Base-by-base conservation (phyloP, 805 yeast species). In the Spathaspora hagerdaliae region DNA sequence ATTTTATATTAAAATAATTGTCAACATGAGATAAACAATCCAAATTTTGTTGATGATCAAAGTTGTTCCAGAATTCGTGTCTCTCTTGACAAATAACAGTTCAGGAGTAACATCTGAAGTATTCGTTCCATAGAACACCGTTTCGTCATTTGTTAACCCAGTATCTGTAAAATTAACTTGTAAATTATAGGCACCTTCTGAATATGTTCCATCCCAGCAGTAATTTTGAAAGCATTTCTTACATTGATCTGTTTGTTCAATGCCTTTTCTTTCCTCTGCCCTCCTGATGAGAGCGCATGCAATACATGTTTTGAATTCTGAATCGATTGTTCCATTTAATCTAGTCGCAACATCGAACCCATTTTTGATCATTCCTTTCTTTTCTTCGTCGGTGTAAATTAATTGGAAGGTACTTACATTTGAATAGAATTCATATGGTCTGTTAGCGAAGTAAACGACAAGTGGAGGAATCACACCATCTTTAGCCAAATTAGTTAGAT, bases 271-370 rank as follows among this genome's bases (percentile, higher is more conserved):
- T 49, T 69, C 74, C 52, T 69, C 67, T 44, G 66, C 71, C 49
- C 75, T 58, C 41, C 67, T 57, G 34, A 69, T 64, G 24, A 69
- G 53, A 12, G 75, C 75, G 55, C 75, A 69, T 0, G 65, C 73
- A 26, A 69, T 67, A 52, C 75, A 71, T 6, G 63, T 56, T 31
- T 60, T 56, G 71, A 70, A 71, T 11, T 64, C 59, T 5, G 49
- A 52, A 45, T 69, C 75, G 39, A 67, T 52, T 14, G 75, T 65
- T 8, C 61, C 56, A 52, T 70, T 70, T 36, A 59, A 47, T 38
- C 66, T 55, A 6, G 67, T 52, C 11, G 60, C 64, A 11, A 61
- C 50, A 37, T 71, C 72, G 42, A 61, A 64, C 5, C 74, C 75
- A 48, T 71, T 71, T 39, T 58, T 51, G 11, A 71, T 55, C 60